Evolutionary conservation across 148 eudicot species (phyloP).

Genomic region (Euryodendron excelsum): DNA sequence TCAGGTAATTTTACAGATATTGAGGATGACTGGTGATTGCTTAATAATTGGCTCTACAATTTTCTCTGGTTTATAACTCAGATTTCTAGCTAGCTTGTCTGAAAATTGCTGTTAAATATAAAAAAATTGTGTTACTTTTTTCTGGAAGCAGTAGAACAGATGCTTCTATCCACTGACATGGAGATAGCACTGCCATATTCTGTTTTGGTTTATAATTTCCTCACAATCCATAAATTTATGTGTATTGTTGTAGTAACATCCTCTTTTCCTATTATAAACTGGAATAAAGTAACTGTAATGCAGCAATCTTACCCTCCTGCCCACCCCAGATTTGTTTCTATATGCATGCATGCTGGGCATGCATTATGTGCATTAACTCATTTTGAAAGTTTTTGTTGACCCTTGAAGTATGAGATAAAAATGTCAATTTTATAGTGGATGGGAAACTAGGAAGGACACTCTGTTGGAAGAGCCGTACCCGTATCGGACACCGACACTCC

Average conservation of each 20-base stretch:
- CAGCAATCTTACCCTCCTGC: no score
- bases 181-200: not conserved
- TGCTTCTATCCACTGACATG: not conserved
- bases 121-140: not conserved
- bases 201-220: not conserved
- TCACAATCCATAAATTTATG: no score
- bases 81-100: not conserved
- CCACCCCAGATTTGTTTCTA: no score
- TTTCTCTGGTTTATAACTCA: not conserved
- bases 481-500: no score
- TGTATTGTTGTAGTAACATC: not conserved
- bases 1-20: constrained; percentile 47
- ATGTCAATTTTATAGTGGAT: not conserved
- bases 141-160: not conserved
- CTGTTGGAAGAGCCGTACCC: no score
- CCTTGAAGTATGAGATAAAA: not conserved
- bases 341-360: no score
- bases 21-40: not conserved
- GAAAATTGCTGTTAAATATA: not conserved
- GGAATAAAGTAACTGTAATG: no score
- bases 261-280: not conserved
- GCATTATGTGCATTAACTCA: no score
- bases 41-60: not conserved
- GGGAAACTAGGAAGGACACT: no score
- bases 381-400: no score